Conservation (phyloP, 495 filamentous ascomycete species). For the Niebla homalea region DNA sequence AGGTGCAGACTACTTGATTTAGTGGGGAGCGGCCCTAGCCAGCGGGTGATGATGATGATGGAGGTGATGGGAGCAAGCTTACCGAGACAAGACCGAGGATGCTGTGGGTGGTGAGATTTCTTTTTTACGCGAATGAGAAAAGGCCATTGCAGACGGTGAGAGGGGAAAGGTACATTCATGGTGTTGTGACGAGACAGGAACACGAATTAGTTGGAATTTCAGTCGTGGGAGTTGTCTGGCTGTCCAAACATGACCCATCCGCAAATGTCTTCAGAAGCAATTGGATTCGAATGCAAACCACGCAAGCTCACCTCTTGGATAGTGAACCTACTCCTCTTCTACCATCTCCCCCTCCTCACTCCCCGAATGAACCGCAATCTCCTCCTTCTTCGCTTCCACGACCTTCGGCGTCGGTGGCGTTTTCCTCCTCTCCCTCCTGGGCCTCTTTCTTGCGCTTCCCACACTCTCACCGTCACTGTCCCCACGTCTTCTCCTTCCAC, state of each 20-base stretch:
- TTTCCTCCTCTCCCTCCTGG: slow-evolving; percentile 46
- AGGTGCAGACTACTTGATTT: no score
- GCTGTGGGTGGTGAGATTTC: no score
- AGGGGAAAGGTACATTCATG: no score
- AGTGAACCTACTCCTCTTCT: slow-evolving; percentile 58
- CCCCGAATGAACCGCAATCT: slow-evolving; percentile 61
- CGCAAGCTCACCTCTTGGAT: no score
- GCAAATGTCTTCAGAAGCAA: not conserved
- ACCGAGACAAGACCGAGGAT: no score
- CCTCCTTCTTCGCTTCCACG: slow-evolving; percentile 56
- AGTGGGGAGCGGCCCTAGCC: no score
- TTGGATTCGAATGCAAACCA: not conserved
- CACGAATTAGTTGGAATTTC: not conserved
- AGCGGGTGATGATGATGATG: no score
- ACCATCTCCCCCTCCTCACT: slow-evolving; percentile 94
- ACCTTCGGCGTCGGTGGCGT: slow-evolving; percentile 37
- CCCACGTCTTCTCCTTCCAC: slow-evolving; percentile 47
- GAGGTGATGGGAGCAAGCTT: no score
- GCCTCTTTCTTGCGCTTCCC: slow-evolving; percentile 40
- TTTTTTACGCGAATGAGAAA: no score
- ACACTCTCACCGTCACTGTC: slow-evolving; percentile 57
- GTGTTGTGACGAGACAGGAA: no score
- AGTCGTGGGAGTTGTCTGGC: not conserved
- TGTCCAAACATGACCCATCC: not conserved
- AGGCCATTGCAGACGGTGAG: no score